Evolutionary conservation across 179 eudicot species (phyloP), one percentile per base, ranked within the genome.

Genomic region (Corrigiola litoralis): DNA sequence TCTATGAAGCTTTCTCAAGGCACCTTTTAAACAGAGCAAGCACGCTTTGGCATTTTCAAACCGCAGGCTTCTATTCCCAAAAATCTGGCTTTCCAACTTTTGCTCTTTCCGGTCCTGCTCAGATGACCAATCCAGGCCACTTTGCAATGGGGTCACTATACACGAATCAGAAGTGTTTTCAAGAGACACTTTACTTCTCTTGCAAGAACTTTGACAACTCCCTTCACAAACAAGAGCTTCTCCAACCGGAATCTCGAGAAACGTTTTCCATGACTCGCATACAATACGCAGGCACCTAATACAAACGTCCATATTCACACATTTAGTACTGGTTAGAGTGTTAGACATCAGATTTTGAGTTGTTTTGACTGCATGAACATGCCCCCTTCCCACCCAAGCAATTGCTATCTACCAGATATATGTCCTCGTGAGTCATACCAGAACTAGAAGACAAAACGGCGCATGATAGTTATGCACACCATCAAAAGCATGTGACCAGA

Each of bases 251-350:
- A 80, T 76, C 59, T 81, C 84, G 48, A 69, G 66, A 72, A 85
- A 87, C 32, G 49, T 37, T 44, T 65, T 51, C 95, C 92, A 89
- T 17, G 87, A 83, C 74, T 83, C 75, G 71, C 88, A 90, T 24
- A 82, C 72, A 5, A 45, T 48, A n/a, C 96, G 87, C 87, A 94
- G 70, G 66, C 84, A 83, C 85, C 97, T 87, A 65, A 34, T 33
- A 66, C 23, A 21, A 45, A 36, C 24, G 1, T 34, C 20, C 7
- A 25, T 21, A 18, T 29, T 20, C 33, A 51, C 27, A 14, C 34
- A 44, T 29, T 6, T 13, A 31, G 32, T 0, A 51, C 2, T 0
- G 2, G n/a, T n/a, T n/a, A n/a, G n/a, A n/a, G n/a, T n/a, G 60
- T 29, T n/a, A 52, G 51, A 45, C 2, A 10, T 44, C 31, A 44